phyloP scores from a whole-genome alignment of 768 basidiomycete species.

The Leccinum boreale region DNA sequence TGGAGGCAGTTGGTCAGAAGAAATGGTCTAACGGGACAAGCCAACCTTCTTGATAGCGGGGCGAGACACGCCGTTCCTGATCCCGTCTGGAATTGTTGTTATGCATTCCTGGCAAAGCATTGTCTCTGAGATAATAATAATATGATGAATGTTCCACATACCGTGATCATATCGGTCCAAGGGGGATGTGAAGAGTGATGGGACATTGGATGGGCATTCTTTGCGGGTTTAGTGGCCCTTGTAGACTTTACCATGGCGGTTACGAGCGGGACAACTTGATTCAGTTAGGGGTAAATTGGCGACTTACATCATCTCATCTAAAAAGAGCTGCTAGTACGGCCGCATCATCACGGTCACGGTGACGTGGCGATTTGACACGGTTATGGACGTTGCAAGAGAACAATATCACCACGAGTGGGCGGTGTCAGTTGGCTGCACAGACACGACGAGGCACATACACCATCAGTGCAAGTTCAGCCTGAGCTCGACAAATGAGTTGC shows the following conservation, averaged over 20 bases:
- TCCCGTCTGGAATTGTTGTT: constrained; percentile 56
- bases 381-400: neutral
- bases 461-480: neutral
- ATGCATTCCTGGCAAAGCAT: constrained; percentile 63
- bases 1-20: constrained; percentile 17
- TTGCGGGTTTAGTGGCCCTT: neutral
- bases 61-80: constrained; percentile 72
- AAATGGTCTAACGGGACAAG: neutral
- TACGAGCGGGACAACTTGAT: neutral
- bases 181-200: constrained; percentile 50
- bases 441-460: neutral
- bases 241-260: constrained; percentile 10
- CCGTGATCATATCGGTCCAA: constrained; percentile 43
- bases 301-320: neutral
- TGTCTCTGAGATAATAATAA: neutral
- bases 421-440: neutral
- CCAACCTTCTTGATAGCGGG: constrained; percentile 75
- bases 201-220: constrained; percentile 25
- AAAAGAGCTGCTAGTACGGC: neutral
- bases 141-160: constrained; percentile 16
- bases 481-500: neutral
- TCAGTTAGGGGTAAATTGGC: constrained; percentile 1
- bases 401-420: neutral
- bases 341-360: neutral
- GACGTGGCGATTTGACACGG: neutral